A percentile compares a stretch with the other conserved stretches of the same genome.
These are phyloP conservation scores for carrot (Daucus carota) DNA, from an alignment of 129 eudicot species.

Conservation along the genomic window DNA sequence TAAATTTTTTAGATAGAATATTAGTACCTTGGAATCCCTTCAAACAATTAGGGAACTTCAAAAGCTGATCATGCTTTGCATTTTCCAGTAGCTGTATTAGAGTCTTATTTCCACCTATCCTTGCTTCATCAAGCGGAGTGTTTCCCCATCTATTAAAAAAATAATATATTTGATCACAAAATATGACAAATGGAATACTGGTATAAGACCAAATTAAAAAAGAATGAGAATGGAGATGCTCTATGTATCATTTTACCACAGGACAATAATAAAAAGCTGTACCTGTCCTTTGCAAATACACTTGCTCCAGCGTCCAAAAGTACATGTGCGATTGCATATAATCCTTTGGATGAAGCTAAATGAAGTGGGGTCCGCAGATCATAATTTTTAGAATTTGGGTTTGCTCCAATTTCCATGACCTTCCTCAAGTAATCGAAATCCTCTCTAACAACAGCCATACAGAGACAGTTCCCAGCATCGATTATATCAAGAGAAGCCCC, in stretches of 20 bases:
- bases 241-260: not conserved
- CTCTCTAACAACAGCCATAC: conserved; percentile 41
- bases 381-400: conserved; percentile 61
- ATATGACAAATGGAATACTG: not conserved
- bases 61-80: conserved; percentile 26
- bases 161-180: not conserved
- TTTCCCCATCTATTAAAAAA: conserved; percentile 45
- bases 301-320: conserved; percentile 57
- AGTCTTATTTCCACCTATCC: conserved; percentile 42
- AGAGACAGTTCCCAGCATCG: conserved; percentile 46
- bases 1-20: not conserved
- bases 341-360: conserved; percentile 56
- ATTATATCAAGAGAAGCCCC: conserved; percentile 42
- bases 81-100: conserved; percentile 46
- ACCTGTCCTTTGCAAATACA: conserved; percentile 53
- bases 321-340: conserved; percentile 23
- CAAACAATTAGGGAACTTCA: conserved; percentile 13
- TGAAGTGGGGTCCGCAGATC: conserved; percentile 67
- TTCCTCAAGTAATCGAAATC: conserved; percentile 38
- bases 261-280: not conserved
- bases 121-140: conserved; percentile 58
- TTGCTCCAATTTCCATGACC: conserved; percentile 37
- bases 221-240: not conserved
- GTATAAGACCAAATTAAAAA: not conserved
- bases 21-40: conserved; percentile 19